These are phyloP conservation scores for Rubia peregrina DNA, from an alignment of 305 asterid genomes.

Conservation along the genomic window DNA sequence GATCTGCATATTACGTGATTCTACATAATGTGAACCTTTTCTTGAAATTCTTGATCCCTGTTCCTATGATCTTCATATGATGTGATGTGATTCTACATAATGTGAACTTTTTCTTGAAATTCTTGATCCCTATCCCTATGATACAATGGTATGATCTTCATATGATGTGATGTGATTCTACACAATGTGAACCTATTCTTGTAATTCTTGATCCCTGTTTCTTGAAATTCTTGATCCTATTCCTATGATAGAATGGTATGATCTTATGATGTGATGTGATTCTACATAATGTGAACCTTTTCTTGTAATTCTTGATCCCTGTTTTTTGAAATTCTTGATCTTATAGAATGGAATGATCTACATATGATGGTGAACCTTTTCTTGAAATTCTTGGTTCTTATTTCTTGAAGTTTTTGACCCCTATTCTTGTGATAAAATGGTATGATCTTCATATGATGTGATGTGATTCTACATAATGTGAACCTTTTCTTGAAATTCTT, in stretches of 20 bases:
- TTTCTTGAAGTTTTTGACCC: no score
- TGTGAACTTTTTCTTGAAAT: background rate
- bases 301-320: background rate
- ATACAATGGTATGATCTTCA: no score
- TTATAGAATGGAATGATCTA: background rate
- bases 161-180: background rate
- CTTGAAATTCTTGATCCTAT: no score
- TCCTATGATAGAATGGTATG: no score
- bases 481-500: background rate
- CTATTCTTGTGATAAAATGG: no score
- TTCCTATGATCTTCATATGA: no score
- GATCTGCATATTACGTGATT: no score
- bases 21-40: no score
- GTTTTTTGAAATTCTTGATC: conserved; percentile 7
- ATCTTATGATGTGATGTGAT: background rate
- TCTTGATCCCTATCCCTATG: no score
- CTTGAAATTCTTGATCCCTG: no score
- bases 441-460: no score
- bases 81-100: background rate
- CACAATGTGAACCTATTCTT: background rate
- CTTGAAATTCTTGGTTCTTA: no score
- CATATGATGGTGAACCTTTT: background rate
- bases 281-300: background rate
- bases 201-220: background rate
- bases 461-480: background rate